A percentile compares a stretch with the other conserved stretches of the same genome.
Conservation (phyloP, 2,329 filamentous ascomycete genomes). For the Blastomyces parvus region DNA sequence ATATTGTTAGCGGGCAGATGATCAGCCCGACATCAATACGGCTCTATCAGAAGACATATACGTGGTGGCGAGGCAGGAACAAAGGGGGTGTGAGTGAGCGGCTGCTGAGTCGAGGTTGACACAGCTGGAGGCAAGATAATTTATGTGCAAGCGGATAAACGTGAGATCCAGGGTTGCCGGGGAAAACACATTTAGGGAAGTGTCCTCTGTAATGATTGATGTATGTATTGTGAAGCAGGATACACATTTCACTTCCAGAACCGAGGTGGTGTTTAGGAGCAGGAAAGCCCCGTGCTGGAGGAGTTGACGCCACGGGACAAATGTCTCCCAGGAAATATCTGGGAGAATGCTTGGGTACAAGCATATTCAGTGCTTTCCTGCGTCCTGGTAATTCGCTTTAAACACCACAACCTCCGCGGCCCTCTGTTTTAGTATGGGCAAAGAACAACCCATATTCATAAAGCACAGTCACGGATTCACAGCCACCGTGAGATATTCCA, state of each 20-base stretch:
- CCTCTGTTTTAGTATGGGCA: neutral
- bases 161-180: neutral
- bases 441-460: no score
- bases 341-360: neutral
- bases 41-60: neutral
- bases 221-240: neutral
- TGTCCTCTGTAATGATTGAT: neutral
- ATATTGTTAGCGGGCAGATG: neutral
- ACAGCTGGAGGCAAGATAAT: neutral
- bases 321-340: neutral
- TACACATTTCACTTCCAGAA: neutral
- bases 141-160: neutral
- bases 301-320: neutral
- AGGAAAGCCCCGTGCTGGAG: neutral
- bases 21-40: neutral
- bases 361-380: neutral
- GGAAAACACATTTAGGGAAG: neutral
- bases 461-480: no score
- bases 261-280: neutral
- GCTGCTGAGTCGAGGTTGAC: neutral
- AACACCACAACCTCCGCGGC: neutral
- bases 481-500: no score
- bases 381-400: neutral
- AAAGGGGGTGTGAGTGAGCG: neutral
- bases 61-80: neutral